Conservation (phyloP, 495 filamentous ascomycete genomes). For the Aspergillus bertholletiae region DNA sequence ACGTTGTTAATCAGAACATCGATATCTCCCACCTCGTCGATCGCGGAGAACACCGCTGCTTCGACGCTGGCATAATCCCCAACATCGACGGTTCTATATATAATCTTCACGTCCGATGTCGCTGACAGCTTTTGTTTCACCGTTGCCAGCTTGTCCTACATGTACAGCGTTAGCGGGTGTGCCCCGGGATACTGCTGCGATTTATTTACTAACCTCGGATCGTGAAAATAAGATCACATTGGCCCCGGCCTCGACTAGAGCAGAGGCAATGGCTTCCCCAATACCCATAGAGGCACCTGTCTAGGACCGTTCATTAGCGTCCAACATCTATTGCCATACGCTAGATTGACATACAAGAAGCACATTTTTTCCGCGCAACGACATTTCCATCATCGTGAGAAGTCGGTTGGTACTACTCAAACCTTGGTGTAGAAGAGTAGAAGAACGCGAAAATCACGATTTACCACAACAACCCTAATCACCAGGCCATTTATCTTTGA, state of each 20-base stretch:
- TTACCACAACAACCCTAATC: no score
- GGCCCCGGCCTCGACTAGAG: conserved; percentile 17
- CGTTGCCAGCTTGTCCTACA: conserved; percentile 13
- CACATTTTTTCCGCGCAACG: background rate
- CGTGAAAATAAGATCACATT: conserved; percentile 22
- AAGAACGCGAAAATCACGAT: no score
- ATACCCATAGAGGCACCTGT: conserved; percentile 34
- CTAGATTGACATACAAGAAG: background rate
- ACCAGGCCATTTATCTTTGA: no score
- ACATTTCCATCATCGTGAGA: no score
- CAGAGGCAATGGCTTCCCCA: conserved; percentile 26
- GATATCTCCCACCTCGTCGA: conserved; percentile 21
- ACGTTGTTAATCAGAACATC: conserved; percentile 39
- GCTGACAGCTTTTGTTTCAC: conserved; percentile 6
- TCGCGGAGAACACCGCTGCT: conserved; percentile 12
- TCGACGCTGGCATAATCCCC: conserved; percentile 23
- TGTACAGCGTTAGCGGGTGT: conserved; percentile 28
- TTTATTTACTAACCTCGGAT: no score
- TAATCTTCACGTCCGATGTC: conserved; percentile 5
- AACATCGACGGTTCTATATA: conserved; percentile 21
- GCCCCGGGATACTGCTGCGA: no score
- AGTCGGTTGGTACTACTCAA: no score
- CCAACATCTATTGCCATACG: background rate
- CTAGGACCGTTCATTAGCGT: background rate
- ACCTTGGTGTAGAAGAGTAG: no score